Percentiles rank a stretch among this genome's conserved stretches.
Conservation (phyloP, 441 rosid species). For the Hura crepitans region DNA sequence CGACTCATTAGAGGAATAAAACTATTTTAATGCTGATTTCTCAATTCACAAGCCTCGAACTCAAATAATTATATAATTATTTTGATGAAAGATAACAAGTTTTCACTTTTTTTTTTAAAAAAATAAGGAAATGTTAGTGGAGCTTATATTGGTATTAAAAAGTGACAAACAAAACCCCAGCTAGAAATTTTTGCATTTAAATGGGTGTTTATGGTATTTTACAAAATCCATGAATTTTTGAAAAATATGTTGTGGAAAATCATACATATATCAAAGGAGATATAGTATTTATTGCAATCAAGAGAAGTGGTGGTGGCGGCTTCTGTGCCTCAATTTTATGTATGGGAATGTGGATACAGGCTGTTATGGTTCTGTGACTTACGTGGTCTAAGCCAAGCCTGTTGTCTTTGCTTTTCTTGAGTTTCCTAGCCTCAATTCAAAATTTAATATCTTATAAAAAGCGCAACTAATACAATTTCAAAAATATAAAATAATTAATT, state of each 20-base stretch:
- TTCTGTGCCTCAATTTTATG: conserved; percentile 33
- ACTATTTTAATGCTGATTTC: too few species aligned
- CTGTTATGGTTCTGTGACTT: not conserved
- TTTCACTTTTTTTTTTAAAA: too few species aligned
- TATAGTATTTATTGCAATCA: conserved; percentile 16
- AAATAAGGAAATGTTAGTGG: not conserved
- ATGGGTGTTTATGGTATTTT: not conserved
- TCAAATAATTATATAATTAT: too few species aligned
- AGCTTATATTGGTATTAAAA: too few species aligned
- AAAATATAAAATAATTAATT: too few species aligned
- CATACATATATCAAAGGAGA: not conserved
- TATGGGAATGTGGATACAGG: conserved; percentile 28
- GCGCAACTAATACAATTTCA: not conserved
- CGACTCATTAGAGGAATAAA: too few species aligned
- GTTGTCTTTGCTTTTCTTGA: conserved; percentile 15
- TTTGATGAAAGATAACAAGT: too few species aligned
- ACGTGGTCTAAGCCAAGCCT: conserved; percentile 39
- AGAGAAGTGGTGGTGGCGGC: conserved; percentile 30
- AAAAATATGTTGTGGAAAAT: not conserved
- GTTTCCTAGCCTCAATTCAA: not conserved
- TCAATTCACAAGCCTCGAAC: too few species aligned
- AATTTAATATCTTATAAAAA: not conserved
- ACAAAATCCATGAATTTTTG: too few species aligned
- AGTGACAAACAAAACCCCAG: too few species aligned
- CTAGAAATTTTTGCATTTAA: not conserved